Conservation (phyloP, 1,139 yeast species). For the Geotrichum fermentans region DNA sequence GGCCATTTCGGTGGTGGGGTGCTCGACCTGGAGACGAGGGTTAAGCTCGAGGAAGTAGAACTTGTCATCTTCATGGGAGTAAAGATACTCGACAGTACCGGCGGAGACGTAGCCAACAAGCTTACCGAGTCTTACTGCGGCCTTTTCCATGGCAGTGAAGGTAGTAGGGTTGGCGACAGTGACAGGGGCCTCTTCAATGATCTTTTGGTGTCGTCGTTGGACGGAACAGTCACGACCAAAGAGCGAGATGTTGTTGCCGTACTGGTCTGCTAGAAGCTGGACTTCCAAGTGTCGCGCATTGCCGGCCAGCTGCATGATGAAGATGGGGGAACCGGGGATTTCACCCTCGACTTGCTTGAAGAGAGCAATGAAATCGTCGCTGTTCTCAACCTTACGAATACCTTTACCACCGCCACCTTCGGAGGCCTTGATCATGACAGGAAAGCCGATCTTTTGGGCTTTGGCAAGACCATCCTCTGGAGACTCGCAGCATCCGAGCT, state of each 20-base stretch:
- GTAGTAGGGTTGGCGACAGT: conserved; percentile 86
- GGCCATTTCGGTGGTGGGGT: conserved; percentile 99
- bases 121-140: conserved; percentile 94
- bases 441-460: conserved; percentile 86
- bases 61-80: conserved; percentile 88
- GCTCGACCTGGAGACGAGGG: conserved; percentile 98
- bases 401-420: conserved; percentile 99
- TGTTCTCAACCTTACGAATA: conserved; percentile 84
- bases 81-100: conserved; percentile 96
- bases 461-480: conserved; percentile 86
- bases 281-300: conserved; percentile 94
- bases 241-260: conserved; percentile 87
- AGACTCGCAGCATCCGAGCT: conserved; percentile 77
- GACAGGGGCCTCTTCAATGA: conserved; percentile 95
- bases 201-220: conserved; percentile 95
- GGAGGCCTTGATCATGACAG: conserved; percentile 93
- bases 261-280: conserved; percentile 89
- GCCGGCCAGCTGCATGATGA: conserved; percentile 92
- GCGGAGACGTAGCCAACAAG: conserved; percentile 97
- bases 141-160: conserved; percentile 86
- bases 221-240: conserved; percentile 97
- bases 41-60: conserved; percentile 93
- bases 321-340: conserved; percentile 94
- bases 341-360: conserved; percentile 90
- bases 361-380: conserved; percentile 61